A percentile compares a stretch with the other conserved stretches of the same genome.
Evolutionary conservation across 768 basidiomycete species (phyloP).

Genomic region (Lactifluus volemus): DNA sequence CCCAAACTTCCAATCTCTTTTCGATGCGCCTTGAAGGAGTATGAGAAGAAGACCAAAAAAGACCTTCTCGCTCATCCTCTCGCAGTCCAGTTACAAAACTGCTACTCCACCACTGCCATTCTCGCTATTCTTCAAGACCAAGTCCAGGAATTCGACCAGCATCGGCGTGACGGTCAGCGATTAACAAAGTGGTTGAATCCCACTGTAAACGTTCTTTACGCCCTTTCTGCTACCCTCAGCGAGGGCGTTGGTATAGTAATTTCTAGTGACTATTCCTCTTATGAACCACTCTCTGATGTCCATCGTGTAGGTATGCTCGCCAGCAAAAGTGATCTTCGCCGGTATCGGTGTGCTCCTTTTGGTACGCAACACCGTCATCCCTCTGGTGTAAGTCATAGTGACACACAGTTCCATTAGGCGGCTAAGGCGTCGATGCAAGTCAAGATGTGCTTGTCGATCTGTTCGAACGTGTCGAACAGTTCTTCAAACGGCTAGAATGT

Average conservation of each 20-base stretch:
- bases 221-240: background rate
- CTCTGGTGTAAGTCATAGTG: background rate
- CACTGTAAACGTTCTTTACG: background rate
- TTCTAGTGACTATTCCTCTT: background rate
- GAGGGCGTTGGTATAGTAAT: background rate
- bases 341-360: background rate
- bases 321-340: background rate
- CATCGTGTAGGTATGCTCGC: background rate
- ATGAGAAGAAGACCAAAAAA: background rate
- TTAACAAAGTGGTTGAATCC: background rate
- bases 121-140: background rate
- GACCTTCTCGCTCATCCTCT: background rate
- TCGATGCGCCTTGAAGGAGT: background rate
- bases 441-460: background rate
- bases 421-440: background rate
- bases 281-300: background rate
- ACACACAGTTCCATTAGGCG: background rate
- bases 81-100: background rate
- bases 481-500: background rate
- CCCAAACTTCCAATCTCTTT: background rate
- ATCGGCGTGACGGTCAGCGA: background rate
- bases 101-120: background rate
- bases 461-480: background rate
- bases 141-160: background rate
- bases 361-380: background rate